phyloP scores from a whole-genome alignment of 768 basidiomycete species.

The Austroboletus festivus region DNA sequence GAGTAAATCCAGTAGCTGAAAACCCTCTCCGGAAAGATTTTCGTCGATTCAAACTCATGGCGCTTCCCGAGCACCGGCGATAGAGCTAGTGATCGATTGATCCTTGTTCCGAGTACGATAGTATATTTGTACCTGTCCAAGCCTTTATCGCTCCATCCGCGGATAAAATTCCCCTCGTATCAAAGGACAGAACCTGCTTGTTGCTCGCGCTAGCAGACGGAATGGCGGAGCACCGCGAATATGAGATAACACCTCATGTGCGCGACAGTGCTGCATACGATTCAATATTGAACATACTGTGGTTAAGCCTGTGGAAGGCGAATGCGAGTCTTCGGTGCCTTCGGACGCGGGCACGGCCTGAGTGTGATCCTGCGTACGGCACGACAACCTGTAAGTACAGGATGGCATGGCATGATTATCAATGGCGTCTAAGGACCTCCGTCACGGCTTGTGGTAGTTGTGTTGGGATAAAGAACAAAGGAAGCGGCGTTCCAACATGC shows the following conservation, averaged over 20 bases:
- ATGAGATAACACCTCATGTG: background rate
- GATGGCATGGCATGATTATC: background rate
- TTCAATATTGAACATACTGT: no score
- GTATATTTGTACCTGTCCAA: background rate
- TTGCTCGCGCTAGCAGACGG: background rate
- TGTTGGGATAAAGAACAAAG: constrained; percentile 6
- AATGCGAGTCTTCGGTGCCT: no score
- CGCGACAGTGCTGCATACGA: background rate
- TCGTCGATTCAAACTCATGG: background rate
- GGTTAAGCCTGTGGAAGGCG: no score
- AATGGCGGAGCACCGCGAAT: constrained; percentile 8
- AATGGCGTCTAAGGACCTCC: background rate
- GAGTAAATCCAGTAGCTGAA: no score
- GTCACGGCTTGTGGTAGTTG: background rate
- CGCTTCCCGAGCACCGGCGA: background rate
- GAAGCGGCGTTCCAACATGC: no score
- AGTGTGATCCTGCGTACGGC: no score
- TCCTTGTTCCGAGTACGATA: background rate
- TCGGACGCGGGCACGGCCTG: no score
- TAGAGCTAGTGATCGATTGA: no score
- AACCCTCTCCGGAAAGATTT: background rate
- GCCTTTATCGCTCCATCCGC: background rate
- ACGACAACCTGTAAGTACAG: no score
- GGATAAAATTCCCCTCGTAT: no score
- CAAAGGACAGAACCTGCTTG: background rate